Evolutionary conservation across 176 grass and related monocot genomes (phyloP).

Genomic region (Echinochloa phyllopogon): DNA sequence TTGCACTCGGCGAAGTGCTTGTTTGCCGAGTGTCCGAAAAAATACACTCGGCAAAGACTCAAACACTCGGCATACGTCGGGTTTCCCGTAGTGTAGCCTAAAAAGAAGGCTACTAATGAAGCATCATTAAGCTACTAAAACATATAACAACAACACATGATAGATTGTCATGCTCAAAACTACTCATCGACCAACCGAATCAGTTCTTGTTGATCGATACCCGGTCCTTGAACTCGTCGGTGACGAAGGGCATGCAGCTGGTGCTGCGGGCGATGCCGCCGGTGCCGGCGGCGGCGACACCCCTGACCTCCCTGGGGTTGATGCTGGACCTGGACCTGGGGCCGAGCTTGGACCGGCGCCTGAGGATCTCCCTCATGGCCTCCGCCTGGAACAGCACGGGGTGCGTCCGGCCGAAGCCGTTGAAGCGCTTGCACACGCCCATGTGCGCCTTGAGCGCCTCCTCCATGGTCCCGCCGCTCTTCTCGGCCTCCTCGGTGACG

Average conservation of each 20-base stretch:
- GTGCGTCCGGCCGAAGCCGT: constrained; percentile 68
- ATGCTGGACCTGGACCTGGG: constrained; percentile 55
- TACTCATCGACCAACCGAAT: neutral
- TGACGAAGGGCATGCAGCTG: constrained; percentile 87
- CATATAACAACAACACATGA: neutral
- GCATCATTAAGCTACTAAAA: neutral
- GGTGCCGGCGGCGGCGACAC: neutral
- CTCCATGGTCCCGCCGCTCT: constrained; percentile 45
- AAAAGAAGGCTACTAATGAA: constrained; percentile 19
- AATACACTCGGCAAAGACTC: too few species aligned
- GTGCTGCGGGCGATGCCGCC: constrained; percentile 70
- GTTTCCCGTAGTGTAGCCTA: too few species aligned
- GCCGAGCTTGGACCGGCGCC: constrained; percentile 70
- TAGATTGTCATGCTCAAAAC: constrained; percentile 35
- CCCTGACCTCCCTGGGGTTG: constrained; percentile 58
- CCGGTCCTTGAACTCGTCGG: constrained; percentile 47
- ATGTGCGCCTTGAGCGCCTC: constrained; percentile 66
- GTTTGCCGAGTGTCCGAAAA: too few species aligned
- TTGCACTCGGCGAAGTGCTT: too few species aligned
- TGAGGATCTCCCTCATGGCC: constrained; percentile 87
- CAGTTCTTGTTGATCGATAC: constrained; percentile 3
- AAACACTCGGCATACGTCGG: too few species aligned
- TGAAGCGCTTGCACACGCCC: constrained; percentile 75
- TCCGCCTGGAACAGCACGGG: constrained; percentile 89
- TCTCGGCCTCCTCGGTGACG: constrained; percentile 69